Percentiles rank a stretch among this genome's conserved stretches.
These are phyloP conservation scores for Fonsecaea erecta DNA, from an alignment of 2,329 filamentous ascomycete species.

Conservation along the genomic window DNA sequence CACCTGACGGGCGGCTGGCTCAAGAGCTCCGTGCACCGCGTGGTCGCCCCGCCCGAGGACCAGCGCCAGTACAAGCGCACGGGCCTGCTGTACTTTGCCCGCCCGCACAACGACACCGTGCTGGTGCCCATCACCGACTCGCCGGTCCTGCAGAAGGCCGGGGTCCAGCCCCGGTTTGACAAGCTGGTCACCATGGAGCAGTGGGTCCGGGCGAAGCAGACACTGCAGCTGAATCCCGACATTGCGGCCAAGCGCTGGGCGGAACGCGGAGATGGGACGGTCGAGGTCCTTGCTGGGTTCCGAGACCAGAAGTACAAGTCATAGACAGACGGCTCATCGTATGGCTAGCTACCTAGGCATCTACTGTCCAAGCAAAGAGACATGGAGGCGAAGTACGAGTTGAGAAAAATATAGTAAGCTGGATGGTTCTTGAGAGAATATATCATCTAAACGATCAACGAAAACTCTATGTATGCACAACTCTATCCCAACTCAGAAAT, in stretches of 20 bases:
- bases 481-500: background rate
- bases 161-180: conserved; percentile 44
- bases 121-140: conserved; percentile 43
- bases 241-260: conserved; percentile 46
- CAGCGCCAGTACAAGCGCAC: conserved; percentile 52
- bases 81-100: conserved; percentile 54
- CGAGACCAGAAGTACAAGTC: conserved; percentile 40
- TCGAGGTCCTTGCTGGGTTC: conserved; percentile 47
- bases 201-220: conserved; percentile 50
- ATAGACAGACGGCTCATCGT: no score
- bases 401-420: background rate
- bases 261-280: conserved; percentile 44
- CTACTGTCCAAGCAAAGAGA: no score
- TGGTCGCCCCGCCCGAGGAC: conserved; percentile 54
- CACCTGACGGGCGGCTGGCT: conserved; percentile 56
- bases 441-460: background rate
- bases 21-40: conserved; percentile 56
- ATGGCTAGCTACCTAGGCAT: no score
- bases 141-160: conserved; percentile 40
- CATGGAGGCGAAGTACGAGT: no score
- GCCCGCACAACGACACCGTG: conserved; percentile 52
- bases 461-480: background rate
- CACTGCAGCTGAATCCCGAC: conserved; percentile 45
- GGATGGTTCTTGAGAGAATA: background rate
- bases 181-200: conserved; percentile 53